Evolutionary conservation across 176 grass and related monocot species (phyloP).

Genomic region (Oryza meyeriana): DNA sequence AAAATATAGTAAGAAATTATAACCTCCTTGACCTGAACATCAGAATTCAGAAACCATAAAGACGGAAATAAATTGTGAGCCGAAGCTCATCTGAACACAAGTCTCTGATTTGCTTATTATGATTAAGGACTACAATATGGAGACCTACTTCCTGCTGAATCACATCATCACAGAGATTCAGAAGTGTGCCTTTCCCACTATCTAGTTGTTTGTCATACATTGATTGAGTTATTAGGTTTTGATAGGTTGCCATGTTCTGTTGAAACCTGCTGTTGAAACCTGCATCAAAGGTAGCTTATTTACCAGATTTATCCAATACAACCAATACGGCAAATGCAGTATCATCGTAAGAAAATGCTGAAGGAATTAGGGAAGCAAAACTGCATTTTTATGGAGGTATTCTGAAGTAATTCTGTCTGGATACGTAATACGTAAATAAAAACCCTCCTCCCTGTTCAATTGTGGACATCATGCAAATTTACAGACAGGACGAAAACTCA

Average conservation of each 20-base stretch:
- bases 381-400: not conserved
- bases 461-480: slow-evolving; percentile 4
- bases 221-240: slow-evolving; percentile 93
- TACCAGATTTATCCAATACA: not conserved
- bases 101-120: not conserved
- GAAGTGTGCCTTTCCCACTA: slow-evolving; percentile 92
- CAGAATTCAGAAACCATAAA: slow-evolving; percentile 23
- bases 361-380: slow-evolving; percentile 18
- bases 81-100: not conserved
- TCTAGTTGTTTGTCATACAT: slow-evolving; percentile 99
- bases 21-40: slow-evolving; percentile 87
- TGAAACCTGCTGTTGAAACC: too few relatives aligned
- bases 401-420: not conserved
- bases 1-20: slow-evolving; percentile 98
- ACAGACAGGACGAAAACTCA: not conserved
- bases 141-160: slow-evolving; percentile 93
- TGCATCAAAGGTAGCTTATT: slow-evolving; percentile 33
- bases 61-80: slow-evolving; percentile 23
- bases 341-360: not conserved
- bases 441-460: not conserved
- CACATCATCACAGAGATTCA: slow-evolving; percentile 93
- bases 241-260: slow-evolving; percentile 92
- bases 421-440: not conserved
- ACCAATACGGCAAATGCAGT: not conserved
- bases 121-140: slow-evolving; percentile 10